Conservation (phyloP, 1,284 basidiomycete genomes). For the Irpex sp. region DNA sequence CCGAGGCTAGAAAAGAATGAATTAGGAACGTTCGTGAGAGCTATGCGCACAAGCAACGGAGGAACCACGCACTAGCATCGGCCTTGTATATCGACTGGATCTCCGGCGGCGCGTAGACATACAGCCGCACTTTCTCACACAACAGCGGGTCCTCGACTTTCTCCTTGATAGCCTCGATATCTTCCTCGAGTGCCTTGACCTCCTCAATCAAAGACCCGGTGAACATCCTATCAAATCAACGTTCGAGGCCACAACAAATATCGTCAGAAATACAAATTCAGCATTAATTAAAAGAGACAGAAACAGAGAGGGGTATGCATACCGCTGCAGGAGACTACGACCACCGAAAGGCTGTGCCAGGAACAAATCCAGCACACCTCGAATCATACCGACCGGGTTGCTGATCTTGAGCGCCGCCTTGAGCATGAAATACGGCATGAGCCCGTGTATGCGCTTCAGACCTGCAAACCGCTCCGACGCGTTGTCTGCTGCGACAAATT, state of each 20-base stretch:
- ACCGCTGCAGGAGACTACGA: constrained; percentile 86
- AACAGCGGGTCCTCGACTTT: constrained; percentile 88
- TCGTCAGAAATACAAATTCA: neutral
- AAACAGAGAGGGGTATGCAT: constrained; percentile 10
- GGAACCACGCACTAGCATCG: constrained; percentile 61
- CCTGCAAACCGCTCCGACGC: constrained; percentile 87
- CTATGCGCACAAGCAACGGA: neutral
- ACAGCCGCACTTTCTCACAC: constrained; percentile 86
- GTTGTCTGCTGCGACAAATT: constrained; percentile 90
- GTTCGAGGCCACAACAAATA: neutral
- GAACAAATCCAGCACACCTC: constrained; percentile 91
- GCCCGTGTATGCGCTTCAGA: constrained; percentile 90
- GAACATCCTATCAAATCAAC: constrained; percentile 72
- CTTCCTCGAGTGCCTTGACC: constrained; percentile 77
- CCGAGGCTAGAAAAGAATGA: constrained; percentile 42
- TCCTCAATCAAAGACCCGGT: constrained; percentile 90
- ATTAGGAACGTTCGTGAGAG: neutral
- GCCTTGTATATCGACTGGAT: constrained; percentile 80
- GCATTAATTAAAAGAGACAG: neutral
- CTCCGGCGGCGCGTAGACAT: constrained; percentile 84
- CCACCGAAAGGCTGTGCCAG: constrained; percentile 98
- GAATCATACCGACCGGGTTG: constrained; percentile 96
- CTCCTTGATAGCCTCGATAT: constrained; percentile 81
- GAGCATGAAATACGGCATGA: constrained; percentile 98
- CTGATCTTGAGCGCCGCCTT: constrained; percentile 91